Evolutionary conservation across 805 yeast genomes (phyloP).

Genomic region (Saccharomycopsis selenospora): DNA sequence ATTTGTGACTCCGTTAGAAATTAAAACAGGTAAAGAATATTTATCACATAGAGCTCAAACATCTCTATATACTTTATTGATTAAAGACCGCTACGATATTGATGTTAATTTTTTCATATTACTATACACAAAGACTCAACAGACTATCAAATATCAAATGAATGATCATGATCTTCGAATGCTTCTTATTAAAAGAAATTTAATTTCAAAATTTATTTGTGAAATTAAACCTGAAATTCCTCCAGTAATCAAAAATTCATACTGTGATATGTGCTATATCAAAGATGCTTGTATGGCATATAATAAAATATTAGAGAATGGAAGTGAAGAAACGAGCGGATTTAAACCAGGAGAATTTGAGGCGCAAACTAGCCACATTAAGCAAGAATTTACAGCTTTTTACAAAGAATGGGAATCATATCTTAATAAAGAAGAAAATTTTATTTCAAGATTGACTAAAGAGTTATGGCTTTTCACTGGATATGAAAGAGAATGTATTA

Average conservation of each 20-base stretch:
- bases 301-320: conserved; percentile 53
- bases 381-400: conserved; percentile 42
- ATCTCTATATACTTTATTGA: conserved; percentile 66
- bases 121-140: conserved; percentile 61
- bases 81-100: conserved; percentile 72
- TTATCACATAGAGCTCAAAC: conserved; percentile 82
- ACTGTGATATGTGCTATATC: conserved; percentile 56
- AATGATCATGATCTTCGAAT: conserved; percentile 52
- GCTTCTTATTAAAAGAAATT: conserved; percentile 65
- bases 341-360: conserved; percentile 42
- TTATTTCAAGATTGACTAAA: conserved; percentile 41
- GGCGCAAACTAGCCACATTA: conserved; percentile 44
- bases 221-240: conserved; percentile 49
- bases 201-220: conserved; percentile 51
- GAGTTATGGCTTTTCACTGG: conserved; percentile 66
- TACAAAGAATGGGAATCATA: conserved; percentile 68
- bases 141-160: conserved; percentile 48
- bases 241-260: conserved; percentile 40
- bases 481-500: conserved; percentile 47
- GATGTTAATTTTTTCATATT: conserved; percentile 59
- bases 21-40: conserved; percentile 72
- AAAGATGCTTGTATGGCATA: conserved; percentile 57
- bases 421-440: conserved; percentile 66
- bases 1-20: conserved; percentile 71
- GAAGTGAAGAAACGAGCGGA: conserved; percentile 48